Evolutionary conservation across 1,139 yeast species (phyloP).

Genomic region (Protomyces macrosporus): DNA sequence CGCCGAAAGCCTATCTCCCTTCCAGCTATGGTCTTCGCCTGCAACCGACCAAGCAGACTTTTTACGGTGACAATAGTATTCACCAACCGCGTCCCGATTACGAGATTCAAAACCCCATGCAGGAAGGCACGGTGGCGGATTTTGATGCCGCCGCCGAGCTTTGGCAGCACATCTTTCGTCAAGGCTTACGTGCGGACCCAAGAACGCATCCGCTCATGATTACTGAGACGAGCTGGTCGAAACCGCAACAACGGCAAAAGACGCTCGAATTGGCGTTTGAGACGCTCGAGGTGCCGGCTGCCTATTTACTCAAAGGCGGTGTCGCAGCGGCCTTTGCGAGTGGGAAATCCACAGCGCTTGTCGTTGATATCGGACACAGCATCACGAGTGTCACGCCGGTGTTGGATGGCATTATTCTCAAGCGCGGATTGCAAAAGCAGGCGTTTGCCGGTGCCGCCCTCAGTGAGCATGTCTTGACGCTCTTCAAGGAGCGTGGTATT

Average conservation of each 20-base stretch:
- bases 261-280: slow-evolving; percentile 75
- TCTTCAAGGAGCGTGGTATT: slow-evolving; percentile 36
- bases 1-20: slow-evolving; percentile 71
- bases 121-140: slow-evolving; percentile 42
- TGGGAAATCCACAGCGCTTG: slow-evolving; percentile 88
- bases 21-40: slow-evolving; percentile 42
- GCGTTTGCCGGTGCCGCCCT: slow-evolving; percentile 41
- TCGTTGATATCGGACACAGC: slow-evolving; percentile 89
- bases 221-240: slow-evolving; percentile 85
- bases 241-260: slow-evolving; percentile 60
- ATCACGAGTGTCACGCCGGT: slow-evolving; percentile 83
- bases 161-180: slow-evolving; percentile 41
- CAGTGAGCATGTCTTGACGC: slow-evolving; percentile 30
- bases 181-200: slow-evolving; percentile 50
- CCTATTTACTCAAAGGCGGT: slow-evolving; percentile 77
- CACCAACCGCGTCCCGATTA: slow-evolving; percentile 38
- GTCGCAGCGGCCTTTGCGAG: slow-evolving; percentile 89
- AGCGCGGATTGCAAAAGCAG: slow-evolving; percentile 41
- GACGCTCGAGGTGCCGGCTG: slow-evolving; percentile 70
- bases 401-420: slow-evolving; percentile 80
- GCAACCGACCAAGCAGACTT: slow-evolving; percentile 20
- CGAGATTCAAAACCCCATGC: slow-evolving; percentile 40
- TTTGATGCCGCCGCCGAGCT: slow-evolving; percentile 45
- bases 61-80: slow-evolving; percentile 38
- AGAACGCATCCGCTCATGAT: slow-evolving; percentile 69